Evolutionary conservation across 352 stramenopile genomes (phyloP).

Genomic region (Phytophthora colocasiae): DNA sequence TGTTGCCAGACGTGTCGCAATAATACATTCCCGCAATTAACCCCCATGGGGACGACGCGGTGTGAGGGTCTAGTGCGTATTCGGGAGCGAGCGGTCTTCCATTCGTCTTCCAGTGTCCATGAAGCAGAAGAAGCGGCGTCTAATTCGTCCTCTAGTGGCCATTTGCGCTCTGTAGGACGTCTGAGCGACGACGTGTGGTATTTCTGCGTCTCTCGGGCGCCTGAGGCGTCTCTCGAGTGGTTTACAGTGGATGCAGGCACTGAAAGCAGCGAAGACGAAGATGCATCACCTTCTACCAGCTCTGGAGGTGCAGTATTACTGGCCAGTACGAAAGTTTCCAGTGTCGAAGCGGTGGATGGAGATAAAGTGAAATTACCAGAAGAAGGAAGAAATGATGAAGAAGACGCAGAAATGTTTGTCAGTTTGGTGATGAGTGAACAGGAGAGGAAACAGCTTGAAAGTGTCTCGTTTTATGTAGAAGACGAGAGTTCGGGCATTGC

Average conservation of each 20-base stretch:
- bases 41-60: slow-evolving; percentile 25
- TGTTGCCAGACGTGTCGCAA: slow-evolving; percentile 6
- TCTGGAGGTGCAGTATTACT: slow-evolving; percentile 36
- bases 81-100: slow-evolving; percentile 41
- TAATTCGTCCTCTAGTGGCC: slow-evolving; percentile 10
- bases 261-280: slow-evolving; percentile 40
- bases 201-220: slow-evolving; percentile 42
- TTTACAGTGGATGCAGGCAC: slow-evolving; percentile 45
- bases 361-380: slow-evolving; percentile 38
- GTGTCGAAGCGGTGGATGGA: slow-evolving; percentile 51
- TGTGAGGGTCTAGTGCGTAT: slow-evolving; percentile 56
- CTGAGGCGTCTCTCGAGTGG: slow-evolving; percentile 43
- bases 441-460: slow-evolving; percentile 42
- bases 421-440: slow-evolving; percentile 19
- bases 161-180: slow-evolving; percentile 14
- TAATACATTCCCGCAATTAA: not conserved
- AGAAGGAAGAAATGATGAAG: slow-evolving; percentile 1
- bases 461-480: slow-evolving; percentile 58
- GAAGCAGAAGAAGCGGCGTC: slow-evolving; percentile 5
- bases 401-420: slow-evolving; percentile 12
- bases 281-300: slow-evolving; percentile 6
- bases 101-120: slow-evolving; percentile 12
- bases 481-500: slow-evolving; percentile 26
- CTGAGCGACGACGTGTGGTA: slow-evolving; percentile 61
- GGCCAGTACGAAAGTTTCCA: slow-evolving; percentile 43